Conservation (phyloP, 139 green algal species). For the Monoraphidium neglectum region DNA sequence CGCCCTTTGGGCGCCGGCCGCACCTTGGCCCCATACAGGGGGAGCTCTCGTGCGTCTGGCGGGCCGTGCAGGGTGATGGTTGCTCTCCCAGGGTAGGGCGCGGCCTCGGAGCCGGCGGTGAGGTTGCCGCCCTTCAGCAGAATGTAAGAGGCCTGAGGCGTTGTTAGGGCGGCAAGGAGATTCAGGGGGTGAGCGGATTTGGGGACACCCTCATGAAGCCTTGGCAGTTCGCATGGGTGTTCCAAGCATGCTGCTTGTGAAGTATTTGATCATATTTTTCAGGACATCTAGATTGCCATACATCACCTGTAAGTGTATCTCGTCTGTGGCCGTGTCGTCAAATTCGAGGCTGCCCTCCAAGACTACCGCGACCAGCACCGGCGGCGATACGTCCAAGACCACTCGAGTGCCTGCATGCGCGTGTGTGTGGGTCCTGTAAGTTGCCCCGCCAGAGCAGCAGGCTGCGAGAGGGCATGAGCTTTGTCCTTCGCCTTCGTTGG, state of each 20-base stretch:
- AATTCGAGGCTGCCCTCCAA: slow-evolving; percentile 65
- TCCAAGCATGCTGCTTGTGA: too few species aligned
- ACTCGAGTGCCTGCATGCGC: slow-evolving; percentile 43
- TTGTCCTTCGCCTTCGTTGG: too few species aligned
- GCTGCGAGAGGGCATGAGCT: too few species aligned
- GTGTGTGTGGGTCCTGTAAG: too few species aligned
- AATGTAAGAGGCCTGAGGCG: slow-evolving; percentile 58
- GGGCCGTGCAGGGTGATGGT: slow-evolving; percentile 67
- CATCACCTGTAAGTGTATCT: slow-evolving; percentile 20
- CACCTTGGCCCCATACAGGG: slow-evolving; percentile 68
- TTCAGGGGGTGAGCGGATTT: too few species aligned
- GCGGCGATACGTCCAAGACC: slow-evolving; percentile 64
- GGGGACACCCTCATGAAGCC: too few species aligned
- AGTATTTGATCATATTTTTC: too few species aligned
- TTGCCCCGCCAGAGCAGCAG: too few species aligned
- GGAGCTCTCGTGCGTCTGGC: slow-evolving; percentile 52
- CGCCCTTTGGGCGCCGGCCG: background rate
- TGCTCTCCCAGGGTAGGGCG: slow-evolving; percentile 43
- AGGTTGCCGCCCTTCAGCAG: slow-evolving; percentile 60
- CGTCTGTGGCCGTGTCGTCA: slow-evolving; percentile 28
- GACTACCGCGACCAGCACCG: slow-evolving; percentile 45
- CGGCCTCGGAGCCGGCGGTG: slow-evolving; percentile 38
- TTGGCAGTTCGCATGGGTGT: too few species aligned
- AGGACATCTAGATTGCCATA: too few species aligned
- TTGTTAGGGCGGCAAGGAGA: too few species aligned